Conservation (phyloP, 1,284 basidiomycete species). For the Malassezia arunalokei region DNA sequence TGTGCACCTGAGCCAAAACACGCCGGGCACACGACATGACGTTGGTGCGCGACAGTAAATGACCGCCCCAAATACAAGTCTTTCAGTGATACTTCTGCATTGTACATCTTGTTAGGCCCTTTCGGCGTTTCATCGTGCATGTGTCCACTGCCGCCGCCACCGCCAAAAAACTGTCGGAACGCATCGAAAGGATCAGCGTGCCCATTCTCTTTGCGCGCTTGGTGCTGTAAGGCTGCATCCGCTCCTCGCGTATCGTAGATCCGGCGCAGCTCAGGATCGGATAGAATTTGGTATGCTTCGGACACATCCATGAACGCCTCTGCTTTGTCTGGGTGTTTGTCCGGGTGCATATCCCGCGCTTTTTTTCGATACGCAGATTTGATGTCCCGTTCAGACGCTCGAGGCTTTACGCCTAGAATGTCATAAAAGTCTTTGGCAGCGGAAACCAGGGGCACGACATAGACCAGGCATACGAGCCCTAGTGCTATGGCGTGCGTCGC, state of each 20-base stretch:
- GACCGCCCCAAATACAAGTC: constrained; percentile 38
- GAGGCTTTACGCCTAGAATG: constrained; percentile 33
- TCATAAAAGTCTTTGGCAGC: constrained; percentile 41
- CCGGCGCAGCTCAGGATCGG: constrained; percentile 32
- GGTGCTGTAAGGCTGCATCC: constrained; percentile 42
- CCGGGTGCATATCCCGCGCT: constrained; percentile 42
- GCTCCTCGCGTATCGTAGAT: constrained; percentile 41
- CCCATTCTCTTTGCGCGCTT: constrained; percentile 24
- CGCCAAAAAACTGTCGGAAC: constrained; percentile 43
- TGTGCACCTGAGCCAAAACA: constrained; percentile 44
- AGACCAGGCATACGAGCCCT: background rate
- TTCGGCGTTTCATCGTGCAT: constrained; percentile 21
- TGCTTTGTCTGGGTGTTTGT: constrained; percentile 44
- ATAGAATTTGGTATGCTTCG: constrained; percentile 42
- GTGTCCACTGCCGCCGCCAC: constrained; percentile 18
- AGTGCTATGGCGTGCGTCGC: background rate
- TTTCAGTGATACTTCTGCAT: constrained; percentile 29
- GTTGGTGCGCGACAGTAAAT: constrained; percentile 30
- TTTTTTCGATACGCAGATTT: constrained; percentile 41
- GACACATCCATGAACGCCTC: constrained; percentile 48
- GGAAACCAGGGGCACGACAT: constrained; percentile 16
- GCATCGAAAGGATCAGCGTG: constrained; percentile 39
- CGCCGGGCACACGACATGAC: constrained; percentile 33
- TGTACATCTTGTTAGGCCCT: constrained; percentile 37
- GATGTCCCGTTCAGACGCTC: constrained; percentile 38